These are phyloP conservation scores for Lunularia cruciata DNA, from an alignment of 225 moss, liverwort and hornwort genomes.

Conservation along the genomic window DNA sequence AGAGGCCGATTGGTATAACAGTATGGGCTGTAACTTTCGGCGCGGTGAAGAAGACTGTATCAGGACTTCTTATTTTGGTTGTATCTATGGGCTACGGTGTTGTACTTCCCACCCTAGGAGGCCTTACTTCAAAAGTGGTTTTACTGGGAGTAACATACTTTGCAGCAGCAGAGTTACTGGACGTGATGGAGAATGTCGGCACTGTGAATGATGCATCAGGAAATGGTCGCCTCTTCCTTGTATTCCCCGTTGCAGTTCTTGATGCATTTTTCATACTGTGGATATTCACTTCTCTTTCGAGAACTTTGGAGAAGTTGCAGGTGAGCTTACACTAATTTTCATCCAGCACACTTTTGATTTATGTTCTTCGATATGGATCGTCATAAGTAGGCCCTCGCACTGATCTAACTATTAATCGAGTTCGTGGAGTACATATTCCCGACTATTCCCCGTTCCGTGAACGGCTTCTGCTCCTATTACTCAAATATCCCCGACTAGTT, in stretches of 20 bases:
- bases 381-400: too few relatives aligned
- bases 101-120: slow-evolving; percentile 95
- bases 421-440: too few relatives aligned
- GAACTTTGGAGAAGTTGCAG: slow-evolving; percentile 92
- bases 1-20: slow-evolving; percentile 90
- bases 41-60: slow-evolving; percentile 93
- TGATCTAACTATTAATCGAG: too few relatives aligned
- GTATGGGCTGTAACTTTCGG: slow-evolving; percentile 92
- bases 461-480: too few relatives aligned
- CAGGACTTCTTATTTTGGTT: slow-evolving; percentile 85
- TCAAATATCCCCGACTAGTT: too few relatives aligned
- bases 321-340: slow-evolving; percentile 21
- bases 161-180: slow-evolving; percentile 74
- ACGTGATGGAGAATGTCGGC: slow-evolving; percentile 92
- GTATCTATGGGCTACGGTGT: slow-evolving; percentile 99
- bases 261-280: slow-evolving; percentile 97
- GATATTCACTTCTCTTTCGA: slow-evolving; percentile 97
- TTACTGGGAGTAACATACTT: slow-evolving; percentile 87
- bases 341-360: neutral
- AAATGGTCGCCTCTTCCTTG: slow-evolving; percentile 68
- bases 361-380: too few relatives aligned
- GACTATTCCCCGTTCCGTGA: too few relatives aligned
- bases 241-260: slow-evolving; percentile 93
- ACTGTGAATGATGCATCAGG: slow-evolving; percentile 83
- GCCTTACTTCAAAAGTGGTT: slow-evolving; percentile 90